Evolutionary conservation across 345 rosid genomes (phyloP), one percentile per base, ranked within the genome.

Genomic region (Brassica incana): DNA sequence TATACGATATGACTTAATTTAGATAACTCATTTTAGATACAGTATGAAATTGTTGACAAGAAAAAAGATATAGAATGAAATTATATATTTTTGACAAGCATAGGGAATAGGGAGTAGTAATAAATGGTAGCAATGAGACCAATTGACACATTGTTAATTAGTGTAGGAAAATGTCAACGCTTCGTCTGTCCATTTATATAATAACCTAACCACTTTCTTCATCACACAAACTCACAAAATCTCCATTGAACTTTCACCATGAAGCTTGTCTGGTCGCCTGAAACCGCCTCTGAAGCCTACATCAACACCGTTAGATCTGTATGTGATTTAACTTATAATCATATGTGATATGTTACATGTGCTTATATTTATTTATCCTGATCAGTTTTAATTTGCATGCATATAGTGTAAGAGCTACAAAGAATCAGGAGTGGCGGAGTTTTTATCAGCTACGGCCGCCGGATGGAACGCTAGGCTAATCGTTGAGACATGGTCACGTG

Each of bases 201-300:
- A 82, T 35, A 82, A 65, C 71, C 77, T 58, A 80, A 75, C 87
- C 52, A 8, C 58, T 69, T 50, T 8, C 14, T 32, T 60, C 70
- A 23, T 40, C 67, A 54, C 70, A 62, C 66, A 23, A 45, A 29
- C 16, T 58, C 75, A 74, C 36, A 15, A 40, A 23, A 61, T 25
- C 56, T 66, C 78, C 71, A 74, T 73, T 45, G 12, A 40, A 58
- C 43, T 71, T n/a, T 59, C 74, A 72, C 7, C 45, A 92, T 92
- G 97, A 94, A 85, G 89, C 90, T 92, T 11, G 87, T 81, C 45
- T 94, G 97, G 98, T 91, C 95, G 15, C 93, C 98, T 5, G 97
- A 90, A 63, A 79, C 80, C 10, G 98, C 98, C 7, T 86, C 88
- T 3, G 84, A 87, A 69, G 97, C 98, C 18, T 94, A 88, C 73